phyloP scores from a whole-genome alignment of 1,284 basidiomycete species.

The Moesziomyces sp. region DNA sequence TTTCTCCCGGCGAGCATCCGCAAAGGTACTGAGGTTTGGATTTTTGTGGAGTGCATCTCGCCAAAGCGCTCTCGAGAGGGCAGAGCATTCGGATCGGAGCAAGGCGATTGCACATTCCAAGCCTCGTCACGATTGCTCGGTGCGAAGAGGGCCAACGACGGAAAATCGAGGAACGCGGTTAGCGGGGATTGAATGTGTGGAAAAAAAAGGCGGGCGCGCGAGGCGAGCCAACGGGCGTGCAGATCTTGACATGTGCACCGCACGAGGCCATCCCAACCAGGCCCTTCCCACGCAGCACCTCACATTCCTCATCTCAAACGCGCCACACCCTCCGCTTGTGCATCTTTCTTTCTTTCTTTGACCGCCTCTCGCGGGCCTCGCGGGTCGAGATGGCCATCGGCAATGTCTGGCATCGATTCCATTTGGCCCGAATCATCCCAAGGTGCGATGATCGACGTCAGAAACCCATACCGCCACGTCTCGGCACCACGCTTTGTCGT shows the following conservation, averaged over 20 bases:
- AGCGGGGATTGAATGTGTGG: conserved; percentile 2
- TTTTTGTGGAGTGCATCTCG: too few species aligned
- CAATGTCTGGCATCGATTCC: not conserved
- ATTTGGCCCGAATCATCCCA: not conserved
- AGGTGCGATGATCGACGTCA: not conserved
- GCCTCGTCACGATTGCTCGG: conserved; percentile 10
- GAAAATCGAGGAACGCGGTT: not conserved
- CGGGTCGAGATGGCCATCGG: not conserved
- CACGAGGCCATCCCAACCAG: not conserved
- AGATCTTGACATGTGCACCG: conserved; percentile 29
- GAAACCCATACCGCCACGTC: not conserved
- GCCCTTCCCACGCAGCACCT: conserved; percentile 12
- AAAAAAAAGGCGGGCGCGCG: not conserved
- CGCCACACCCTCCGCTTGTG: too few species aligned
- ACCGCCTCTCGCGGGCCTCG: not conserved
- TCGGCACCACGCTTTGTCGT: not conserved
- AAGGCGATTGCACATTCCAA: conserved; percentile 26
- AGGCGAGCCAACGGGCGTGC: conserved; percentile 2
- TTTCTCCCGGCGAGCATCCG: not conserved
- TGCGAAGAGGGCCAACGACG: not conserved
- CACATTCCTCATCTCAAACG: conserved; percentile 22
- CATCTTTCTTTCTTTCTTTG: not conserved
- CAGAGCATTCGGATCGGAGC: too few species aligned
- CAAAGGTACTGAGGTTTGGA: too few species aligned
- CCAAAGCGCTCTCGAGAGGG: too few species aligned